Evolutionary conservation across 1,284 basidiomycete genomes (phyloP), one percentile per base, ranked within the genome.

Genomic region (Xerocomus amazonicus): DNA sequence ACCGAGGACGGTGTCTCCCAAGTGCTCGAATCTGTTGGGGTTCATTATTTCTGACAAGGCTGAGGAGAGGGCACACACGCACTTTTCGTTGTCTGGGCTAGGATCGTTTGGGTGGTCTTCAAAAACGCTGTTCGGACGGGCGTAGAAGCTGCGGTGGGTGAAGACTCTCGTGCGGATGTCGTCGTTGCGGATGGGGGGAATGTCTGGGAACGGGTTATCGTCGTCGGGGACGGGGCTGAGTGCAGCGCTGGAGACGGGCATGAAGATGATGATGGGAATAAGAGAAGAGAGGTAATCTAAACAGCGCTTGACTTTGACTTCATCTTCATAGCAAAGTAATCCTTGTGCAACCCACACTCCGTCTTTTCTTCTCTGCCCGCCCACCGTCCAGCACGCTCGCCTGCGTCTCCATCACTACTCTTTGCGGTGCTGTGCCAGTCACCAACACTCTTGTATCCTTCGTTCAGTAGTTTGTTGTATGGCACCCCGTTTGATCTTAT

Each of bases 401-500:
- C 81, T 2, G 77, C 77, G 59, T 94, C 87, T 0, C 85, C 85
- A 28, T 84, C 80, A 0, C 71, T 76, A 39, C 84, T 84, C 66
- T 85, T 84, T 23, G 70, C 73, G 0, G 96, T 99, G 56, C 92
- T 95, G 72, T 99, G 97, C 90, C 93, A 96, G 71, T 99, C 96
- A 9, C 96, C 96, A 55, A 99, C 84, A 60, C 90, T 93, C 61
- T 86, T 87, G 77, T 98, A 99, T 2, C 96, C 96, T 65, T 93
- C 81, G 58, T 86, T 85, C 36, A 98, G 79, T 4, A 99, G 78
- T 55, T 82, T 84, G 74, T 99, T 98, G 60, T 86, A 84, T 2
- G 95, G 95, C 1, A 98, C 94, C 29, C 82, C 75, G 71, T 98
- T 84, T 55, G 81, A 77, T 48, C 84, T 83, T 52, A 96, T 80